Conservation (phyloP, 176 grass and related monocot species). For the Canna indica region DNA sequence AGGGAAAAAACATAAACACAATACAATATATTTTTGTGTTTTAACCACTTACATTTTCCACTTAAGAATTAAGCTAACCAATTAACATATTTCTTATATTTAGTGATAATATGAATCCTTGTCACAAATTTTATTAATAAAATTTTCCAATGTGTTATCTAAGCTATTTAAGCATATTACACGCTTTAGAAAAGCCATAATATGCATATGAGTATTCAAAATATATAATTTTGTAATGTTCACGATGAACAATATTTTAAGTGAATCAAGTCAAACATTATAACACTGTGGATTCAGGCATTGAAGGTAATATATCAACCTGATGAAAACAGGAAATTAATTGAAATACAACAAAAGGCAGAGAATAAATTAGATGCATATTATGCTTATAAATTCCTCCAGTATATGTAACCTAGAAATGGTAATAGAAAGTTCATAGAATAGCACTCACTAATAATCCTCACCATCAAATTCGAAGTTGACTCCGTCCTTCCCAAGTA, state of each 20-base stretch:
- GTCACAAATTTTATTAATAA: too few relatives aligned
- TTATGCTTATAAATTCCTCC: background rate
- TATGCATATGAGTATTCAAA: background rate
- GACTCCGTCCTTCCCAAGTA: background rate
- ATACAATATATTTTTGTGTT: background rate
- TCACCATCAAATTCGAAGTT: constrained; percentile 4
- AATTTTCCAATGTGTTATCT: too few relatives aligned
- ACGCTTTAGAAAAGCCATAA: background rate
- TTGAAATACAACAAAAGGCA: background rate
- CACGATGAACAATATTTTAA: background rate
- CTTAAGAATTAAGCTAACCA: background rate
- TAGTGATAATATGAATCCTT: too few relatives aligned
- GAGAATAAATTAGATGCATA: background rate
- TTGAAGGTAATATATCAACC: background rate
- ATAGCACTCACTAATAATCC: background rate
- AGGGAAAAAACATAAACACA: background rate
- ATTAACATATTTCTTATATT: too few relatives aligned
- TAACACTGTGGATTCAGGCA: background rate
- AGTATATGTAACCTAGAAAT: background rate
- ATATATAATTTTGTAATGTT: background rate
- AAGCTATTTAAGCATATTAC: too few relatives aligned
- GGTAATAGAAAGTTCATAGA: background rate
- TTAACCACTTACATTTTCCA: background rate
- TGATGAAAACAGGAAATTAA: background rate
- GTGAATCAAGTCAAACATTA: constrained; percentile 1